A percentile compares a stretch with the other conserved stretches of the same genome.
phyloP scores from a whole-genome alignment of 805 yeast species.

The Ogataea angusta region DNA sequence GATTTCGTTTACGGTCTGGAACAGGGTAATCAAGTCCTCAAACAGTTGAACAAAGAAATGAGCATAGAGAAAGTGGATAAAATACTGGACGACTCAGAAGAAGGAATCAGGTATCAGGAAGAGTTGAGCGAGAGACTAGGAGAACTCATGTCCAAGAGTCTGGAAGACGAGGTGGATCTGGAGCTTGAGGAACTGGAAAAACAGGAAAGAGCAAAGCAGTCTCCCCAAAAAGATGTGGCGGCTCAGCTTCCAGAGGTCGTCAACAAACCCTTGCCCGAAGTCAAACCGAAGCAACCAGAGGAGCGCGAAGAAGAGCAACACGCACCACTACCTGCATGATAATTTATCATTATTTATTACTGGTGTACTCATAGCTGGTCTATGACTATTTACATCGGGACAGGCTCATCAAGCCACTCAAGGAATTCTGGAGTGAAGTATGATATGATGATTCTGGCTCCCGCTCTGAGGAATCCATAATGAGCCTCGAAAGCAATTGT shows the following conservation, averaged over 20 bases:
- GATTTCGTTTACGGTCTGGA: slow-evolving; percentile 78
- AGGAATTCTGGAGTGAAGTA: slow-evolving; percentile 95
- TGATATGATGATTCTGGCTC: slow-evolving; percentile 86
- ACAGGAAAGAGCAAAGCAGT: slow-evolving; percentile 33
- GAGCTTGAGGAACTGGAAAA: slow-evolving; percentile 52
- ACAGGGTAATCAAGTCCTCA: slow-evolving; percentile 76
- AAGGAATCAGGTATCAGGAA: slow-evolving; percentile 74
- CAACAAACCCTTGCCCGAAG: slow-evolving; percentile 5
- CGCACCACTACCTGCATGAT: slow-evolving; percentile 4
- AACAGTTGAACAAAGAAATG: slow-evolving; percentile 74
- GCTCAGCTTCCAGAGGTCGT: slow-evolving; percentile 33
- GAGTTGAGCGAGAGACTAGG: slow-evolving; percentile 60
- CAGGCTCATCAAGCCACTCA: slow-evolving; percentile 70
- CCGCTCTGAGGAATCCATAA: slow-evolving; percentile 90
- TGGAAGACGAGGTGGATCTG: slow-evolving; percentile 63
- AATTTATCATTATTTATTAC: not conserved
- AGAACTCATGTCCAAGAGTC: slow-evolving; percentile 38
- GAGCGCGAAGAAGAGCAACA: slow-evolving; percentile 20
- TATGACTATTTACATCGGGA: slow-evolving; percentile 17
- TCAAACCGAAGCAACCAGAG: slow-evolving; percentile 17
- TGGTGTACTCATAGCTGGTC: slow-evolving; percentile 4
- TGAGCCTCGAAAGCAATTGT: slow-evolving; percentile 80
- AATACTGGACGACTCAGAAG: slow-evolving; percentile 80
- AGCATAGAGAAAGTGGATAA: slow-evolving; percentile 74
- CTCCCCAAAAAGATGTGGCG: slow-evolving; percentile 2